Conservation (phyloP, 306 rosid genomes). For the Casuarina cunninghamiana region DNA sequence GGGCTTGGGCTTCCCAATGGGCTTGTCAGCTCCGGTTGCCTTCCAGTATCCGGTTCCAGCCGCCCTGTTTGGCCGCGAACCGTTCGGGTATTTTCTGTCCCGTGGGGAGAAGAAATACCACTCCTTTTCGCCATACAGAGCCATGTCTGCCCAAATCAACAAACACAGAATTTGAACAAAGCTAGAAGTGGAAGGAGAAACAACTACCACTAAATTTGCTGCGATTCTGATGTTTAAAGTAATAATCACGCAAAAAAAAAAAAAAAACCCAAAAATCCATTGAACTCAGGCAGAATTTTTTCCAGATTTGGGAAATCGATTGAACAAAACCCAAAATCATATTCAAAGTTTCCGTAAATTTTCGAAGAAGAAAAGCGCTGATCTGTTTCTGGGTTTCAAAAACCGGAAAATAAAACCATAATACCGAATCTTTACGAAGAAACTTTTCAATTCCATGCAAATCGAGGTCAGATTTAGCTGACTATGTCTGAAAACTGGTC, state of each 20-base stretch:
- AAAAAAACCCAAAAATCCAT: too few relatives aligned
- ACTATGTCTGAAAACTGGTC: background rate
- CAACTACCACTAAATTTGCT: background rate
- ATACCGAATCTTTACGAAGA: background rate
- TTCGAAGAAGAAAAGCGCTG: background rate
- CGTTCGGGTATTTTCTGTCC: slow-evolving; percentile 91
- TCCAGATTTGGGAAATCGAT: background rate
- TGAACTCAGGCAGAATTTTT: too few relatives aligned
- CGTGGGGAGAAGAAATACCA: slow-evolving; percentile 97
- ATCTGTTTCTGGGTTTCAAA: background rate
- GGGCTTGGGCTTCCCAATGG: slow-evolving; percentile 77
- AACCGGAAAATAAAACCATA: background rate
- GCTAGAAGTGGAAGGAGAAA: too few relatives aligned
- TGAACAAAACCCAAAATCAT: background rate
- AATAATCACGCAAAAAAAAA: too few relatives aligned
- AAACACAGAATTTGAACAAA: background rate
- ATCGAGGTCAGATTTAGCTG: slow-evolving; percentile 1
- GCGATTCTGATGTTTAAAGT: too few relatives aligned
- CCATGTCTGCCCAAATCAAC: slow-evolving; percentile 45
- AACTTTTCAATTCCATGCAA: background rate
- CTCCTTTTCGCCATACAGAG: slow-evolving; percentile 78
- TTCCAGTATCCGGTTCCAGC: slow-evolving; percentile 92
- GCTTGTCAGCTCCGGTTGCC: slow-evolving; percentile 96
- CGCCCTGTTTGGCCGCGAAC: slow-evolving; percentile 92
- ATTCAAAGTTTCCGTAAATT: background rate